Evolutionary conservation across 306 rosid species (phyloP), one percentile per base, ranked within the genome.

Genomic region (Vigna mungo): DNA sequence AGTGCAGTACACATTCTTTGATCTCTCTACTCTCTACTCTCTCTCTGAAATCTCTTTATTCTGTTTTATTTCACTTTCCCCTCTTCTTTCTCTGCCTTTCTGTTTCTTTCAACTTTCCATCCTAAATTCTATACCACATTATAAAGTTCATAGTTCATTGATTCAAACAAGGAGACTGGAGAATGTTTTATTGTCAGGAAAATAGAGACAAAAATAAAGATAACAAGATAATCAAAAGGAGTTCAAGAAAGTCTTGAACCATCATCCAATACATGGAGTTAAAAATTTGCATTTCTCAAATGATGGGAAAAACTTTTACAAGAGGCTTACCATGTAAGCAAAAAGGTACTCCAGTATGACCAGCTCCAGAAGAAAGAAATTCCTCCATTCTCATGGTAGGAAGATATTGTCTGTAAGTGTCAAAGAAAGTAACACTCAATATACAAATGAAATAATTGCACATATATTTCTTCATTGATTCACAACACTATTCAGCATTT

Each of bases 331-430:
- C 97, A 95, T 58, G 97, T 95, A 77, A 95, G 91, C 78, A 95
- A 81, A 83, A 95, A 92, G 1, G 99, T 92, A 63, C 96, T 92
- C 99, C 97, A 95, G 72, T 92, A 95, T 5, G 99, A 90, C 99
- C 97, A 95, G 84, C 92, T 89, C 99, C 99, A 95, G 48, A 95
- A 90, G 97, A 92, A 95, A 62, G 99, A 90, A 82, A 95, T 90
- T 68, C 89, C 96, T 71, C 97, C 89, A 71, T 83, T 90, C 78
- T 85, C 90, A 8, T 77, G 77, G 48, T 79, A 84, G 75, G 89
- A 56, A 39, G 91, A 85, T 73, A 90, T 84, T 0, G 97, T 85
- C 98, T 95, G 91, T 13, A 68, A 7, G 61, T 25, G 64, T 48
- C 34, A 75, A 43, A 72, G 23, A 62, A 71, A 85, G 67, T 67